These are phyloP conservation scores for Lyophyllum shimeji DNA, from an alignment of 768 basidiomycete species.

Conservation along the genomic window DNA sequence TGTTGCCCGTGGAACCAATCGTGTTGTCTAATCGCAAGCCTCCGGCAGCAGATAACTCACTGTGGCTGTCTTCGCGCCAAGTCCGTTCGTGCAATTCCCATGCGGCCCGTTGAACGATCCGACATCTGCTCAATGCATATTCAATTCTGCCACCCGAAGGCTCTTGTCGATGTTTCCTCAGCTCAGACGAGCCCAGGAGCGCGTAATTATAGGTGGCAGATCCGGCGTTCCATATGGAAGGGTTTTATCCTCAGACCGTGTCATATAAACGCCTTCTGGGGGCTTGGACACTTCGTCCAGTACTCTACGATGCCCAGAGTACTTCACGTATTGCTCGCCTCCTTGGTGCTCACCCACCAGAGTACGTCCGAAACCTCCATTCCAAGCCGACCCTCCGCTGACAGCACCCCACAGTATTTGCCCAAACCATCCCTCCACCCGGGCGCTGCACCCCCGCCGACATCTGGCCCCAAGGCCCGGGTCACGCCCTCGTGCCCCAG, in stretches of 20 bases:
- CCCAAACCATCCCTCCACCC: background rate
- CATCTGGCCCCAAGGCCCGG: slow-evolving; percentile 51
- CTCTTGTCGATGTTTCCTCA: background rate
- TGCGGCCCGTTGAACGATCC: background rate
- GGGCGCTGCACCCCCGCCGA: slow-evolving; percentile 2
- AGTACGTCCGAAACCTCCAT: background rate
- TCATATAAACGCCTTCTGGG: background rate
- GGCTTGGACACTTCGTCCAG: background rate
- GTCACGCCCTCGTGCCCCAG: slow-evolving; percentile 39
- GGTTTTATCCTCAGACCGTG: background rate
- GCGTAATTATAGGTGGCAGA: background rate
- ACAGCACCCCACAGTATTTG: background rate
- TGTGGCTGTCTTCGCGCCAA: too few species aligned
- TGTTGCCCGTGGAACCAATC: background rate
- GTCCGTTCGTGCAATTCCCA: background rate
- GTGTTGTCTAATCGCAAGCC: too few species aligned
- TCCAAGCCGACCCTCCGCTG: too few species aligned
- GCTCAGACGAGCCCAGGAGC: background rate
- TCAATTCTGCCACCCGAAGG: background rate
- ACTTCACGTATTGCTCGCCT: background rate
- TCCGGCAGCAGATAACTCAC: too few species aligned
- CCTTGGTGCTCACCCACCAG: background rate
- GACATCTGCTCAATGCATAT: background rate
- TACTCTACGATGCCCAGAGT: background rate
- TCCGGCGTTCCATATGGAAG: background rate